Conservation (phyloP, 1,284 basidiomycete genomes). For the Tilletiopsis washingtonensis region DNA sequence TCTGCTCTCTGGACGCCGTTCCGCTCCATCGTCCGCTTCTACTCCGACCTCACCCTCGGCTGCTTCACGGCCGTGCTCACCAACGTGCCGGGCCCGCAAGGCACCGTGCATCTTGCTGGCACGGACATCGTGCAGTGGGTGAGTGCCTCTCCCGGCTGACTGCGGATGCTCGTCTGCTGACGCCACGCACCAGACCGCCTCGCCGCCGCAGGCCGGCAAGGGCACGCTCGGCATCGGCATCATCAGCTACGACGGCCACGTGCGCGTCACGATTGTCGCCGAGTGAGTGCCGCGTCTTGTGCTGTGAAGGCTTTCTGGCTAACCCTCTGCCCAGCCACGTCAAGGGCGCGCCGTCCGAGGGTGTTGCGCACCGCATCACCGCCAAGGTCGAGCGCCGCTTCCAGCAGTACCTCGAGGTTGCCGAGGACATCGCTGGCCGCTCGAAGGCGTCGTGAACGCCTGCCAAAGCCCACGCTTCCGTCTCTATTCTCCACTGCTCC, state of each 20-base stretch:
- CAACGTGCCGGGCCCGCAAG: constrained; percentile 41
- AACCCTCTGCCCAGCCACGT: too few species aligned
- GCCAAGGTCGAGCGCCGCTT: constrained; percentile 2
- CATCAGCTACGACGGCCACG: constrained; percentile 33
- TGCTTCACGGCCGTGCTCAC: constrained; percentile 36
- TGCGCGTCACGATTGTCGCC: constrained; percentile 34
- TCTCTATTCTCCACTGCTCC: too few species aligned
- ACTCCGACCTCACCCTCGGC: constrained; percentile 7
- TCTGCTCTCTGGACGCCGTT: constrained; percentile 5
- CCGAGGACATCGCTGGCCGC: constrained; percentile 1
- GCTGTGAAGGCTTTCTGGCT: too few species aligned
- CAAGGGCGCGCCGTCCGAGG: background rate
- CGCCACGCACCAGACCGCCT: constrained; percentile 9
- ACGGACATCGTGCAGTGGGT: constrained; percentile 20
- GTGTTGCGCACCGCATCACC: constrained; percentile 2
- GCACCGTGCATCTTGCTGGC: constrained; percentile 20
- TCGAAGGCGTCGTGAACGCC: too few species aligned
- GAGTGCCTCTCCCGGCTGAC: too few species aligned
- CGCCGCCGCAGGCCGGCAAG: constrained; percentile 40
- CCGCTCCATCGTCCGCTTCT: background rate
- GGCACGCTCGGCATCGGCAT: constrained; percentile 41
- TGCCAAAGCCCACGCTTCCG: too few species aligned
- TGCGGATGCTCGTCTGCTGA: too few species aligned
- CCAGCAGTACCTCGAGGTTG: constrained; percentile 4
- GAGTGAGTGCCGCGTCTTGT: constrained; percentile 31